phyloP scores from a whole-genome alignment of 164 flowering plant species.

The Stephania cephalantha region DNA sequence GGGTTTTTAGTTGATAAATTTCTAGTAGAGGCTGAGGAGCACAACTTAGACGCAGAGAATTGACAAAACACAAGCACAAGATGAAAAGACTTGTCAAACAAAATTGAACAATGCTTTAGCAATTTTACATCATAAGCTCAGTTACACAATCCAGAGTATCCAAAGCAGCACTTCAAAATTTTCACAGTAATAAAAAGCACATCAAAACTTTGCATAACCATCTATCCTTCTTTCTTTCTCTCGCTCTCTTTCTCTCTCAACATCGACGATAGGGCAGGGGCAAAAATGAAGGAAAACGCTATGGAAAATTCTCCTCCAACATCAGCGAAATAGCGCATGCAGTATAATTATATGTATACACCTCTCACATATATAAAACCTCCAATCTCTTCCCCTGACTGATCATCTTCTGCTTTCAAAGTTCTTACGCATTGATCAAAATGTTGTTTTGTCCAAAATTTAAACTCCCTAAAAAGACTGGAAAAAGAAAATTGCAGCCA shows the following conservation, averaged over 20 bases:
- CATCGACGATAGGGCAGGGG: neutral
- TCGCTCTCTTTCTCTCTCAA: neutral
- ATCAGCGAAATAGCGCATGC: slow-evolving; percentile 7
- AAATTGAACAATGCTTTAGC: neutral
- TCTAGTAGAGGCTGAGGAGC: no score
- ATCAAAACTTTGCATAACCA: neutral
- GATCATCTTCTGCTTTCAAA: neutral
- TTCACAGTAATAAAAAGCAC: neutral
- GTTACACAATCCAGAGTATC: neutral
- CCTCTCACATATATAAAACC: slow-evolving; percentile 7
- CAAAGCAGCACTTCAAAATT: neutral
- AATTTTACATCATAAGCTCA: neutral
- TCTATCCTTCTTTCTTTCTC: neutral
- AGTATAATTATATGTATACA: neutral
- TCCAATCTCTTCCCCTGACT: neutral
- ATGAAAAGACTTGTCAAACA: neutral
- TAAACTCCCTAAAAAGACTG: neutral
- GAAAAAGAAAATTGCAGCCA: neutral
- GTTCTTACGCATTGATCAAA: neutral
- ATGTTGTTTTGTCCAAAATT: neutral
- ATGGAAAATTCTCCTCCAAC: slow-evolving; percentile 16
- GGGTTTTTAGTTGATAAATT: no score
- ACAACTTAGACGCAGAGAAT: neutral
- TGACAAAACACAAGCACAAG: neutral
- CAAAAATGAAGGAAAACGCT: neutral